phyloP scores from a whole-genome alignment of 495 filamentous ascomycete species.

The Jackrogersella minutella region DNA sequence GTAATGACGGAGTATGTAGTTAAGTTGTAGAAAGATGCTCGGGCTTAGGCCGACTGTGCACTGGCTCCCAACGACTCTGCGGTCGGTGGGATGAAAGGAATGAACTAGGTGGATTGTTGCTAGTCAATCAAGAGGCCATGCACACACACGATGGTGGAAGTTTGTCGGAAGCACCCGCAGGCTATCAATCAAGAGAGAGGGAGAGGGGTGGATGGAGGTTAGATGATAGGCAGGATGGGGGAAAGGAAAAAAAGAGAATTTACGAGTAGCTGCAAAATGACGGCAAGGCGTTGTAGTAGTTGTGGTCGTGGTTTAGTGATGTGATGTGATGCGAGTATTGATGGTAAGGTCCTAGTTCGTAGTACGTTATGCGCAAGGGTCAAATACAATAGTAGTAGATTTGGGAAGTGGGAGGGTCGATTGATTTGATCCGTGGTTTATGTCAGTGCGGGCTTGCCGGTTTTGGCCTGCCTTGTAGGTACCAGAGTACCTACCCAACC shows the following conservation, averaged over 20 bases:
- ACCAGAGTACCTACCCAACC: constrained; percentile 5
- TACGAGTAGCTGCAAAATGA: constrained; percentile 37
- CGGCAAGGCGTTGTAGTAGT: constrained; percentile 35
- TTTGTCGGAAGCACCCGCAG: constrained; percentile 29
- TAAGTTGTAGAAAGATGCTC: constrained; percentile 26
- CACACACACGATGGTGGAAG: constrained; percentile 21
- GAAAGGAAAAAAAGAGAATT: constrained; percentile 22
- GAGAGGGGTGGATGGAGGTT: neutral
- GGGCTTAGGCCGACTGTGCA: constrained; percentile 31
- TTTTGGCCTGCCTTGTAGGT: constrained; percentile 6
- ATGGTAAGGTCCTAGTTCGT: constrained; percentile 24
- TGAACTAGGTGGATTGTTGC: constrained; percentile 14
- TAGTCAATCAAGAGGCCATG: constrained; percentile 30
- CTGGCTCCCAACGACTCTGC: constrained; percentile 34
- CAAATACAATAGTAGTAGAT: constrained; percentile 20
- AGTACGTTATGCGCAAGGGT: constrained; percentile 35
- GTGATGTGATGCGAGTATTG: constrained; percentile 36
- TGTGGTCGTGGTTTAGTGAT: constrained; percentile 31
- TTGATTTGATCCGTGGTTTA: constrained; percentile 37
- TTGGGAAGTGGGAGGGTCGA: constrained; percentile 35
- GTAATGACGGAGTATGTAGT: constrained; percentile 36
- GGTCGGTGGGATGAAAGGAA: constrained; percentile 28
- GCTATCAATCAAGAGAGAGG: constrained; percentile 19
- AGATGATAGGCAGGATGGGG: neutral
- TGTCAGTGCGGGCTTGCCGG: constrained; percentile 34